These are phyloP conservation scores for Boletus austroedulis DNA, from an alignment of 1,284 basidiomycete species.

Conservation along the genomic window DNA sequence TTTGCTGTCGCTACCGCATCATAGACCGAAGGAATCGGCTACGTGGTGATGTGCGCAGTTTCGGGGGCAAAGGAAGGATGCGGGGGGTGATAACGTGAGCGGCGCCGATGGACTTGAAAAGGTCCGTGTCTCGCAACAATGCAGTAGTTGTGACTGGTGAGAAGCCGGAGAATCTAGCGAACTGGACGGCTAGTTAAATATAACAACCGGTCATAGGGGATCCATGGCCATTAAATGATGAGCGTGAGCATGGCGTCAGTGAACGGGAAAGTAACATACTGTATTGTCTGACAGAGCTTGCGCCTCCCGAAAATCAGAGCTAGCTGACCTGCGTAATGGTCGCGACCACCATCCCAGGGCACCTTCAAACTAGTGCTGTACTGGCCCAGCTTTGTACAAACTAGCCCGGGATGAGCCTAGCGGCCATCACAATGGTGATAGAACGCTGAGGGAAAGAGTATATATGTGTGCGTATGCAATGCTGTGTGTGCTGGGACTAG, in stretches of 20 bases:
- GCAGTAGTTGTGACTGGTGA: conserved; percentile 35
- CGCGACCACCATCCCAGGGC: conserved; percentile 27
- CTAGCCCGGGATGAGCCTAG: no score
- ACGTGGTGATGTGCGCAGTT: conserved; percentile 11
- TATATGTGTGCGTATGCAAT: no score
- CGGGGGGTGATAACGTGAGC: conserved; percentile 27
- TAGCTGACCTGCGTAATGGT: conserved; percentile 25
- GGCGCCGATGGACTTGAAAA: conserved; percentile 38
- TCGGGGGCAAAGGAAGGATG: conserved; percentile 11
- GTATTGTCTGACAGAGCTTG: conserved; percentile 38
- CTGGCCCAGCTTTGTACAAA: no score
- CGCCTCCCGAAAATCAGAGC: conserved; percentile 39
- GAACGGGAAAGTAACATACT: conserved; percentile 15
- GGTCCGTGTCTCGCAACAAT: conserved; percentile 32
- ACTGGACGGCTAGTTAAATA: conserved; percentile 36
- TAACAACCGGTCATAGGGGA: neutral
- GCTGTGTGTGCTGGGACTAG: no score
- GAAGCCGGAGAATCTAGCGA: conserved; percentile 35
- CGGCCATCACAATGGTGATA: no score
- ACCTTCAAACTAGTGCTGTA: conserved; percentile 23
- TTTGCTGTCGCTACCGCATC: conserved; percentile 18
- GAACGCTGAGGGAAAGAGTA: no score
- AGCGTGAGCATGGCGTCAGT: neutral
- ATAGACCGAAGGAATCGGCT: conserved; percentile 16
- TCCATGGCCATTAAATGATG: neutral